These are phyloP conservation scores for Litchi chinensis DNA, from an alignment of 345 rosid species.

Conservation along the genomic window DNA sequence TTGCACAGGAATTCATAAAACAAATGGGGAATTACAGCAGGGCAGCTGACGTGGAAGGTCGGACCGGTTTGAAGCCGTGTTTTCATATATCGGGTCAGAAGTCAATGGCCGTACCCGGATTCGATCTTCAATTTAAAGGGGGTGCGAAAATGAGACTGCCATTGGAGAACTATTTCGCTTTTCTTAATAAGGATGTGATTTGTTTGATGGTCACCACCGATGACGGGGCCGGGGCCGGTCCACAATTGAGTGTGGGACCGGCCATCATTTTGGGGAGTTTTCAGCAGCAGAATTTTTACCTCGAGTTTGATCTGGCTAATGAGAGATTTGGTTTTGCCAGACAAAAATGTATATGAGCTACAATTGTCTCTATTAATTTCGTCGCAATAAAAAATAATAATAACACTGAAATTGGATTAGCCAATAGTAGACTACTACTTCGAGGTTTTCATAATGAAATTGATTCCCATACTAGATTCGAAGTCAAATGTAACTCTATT, in stretches of 20 bases:
- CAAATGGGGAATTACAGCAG: conserved; percentile 65
- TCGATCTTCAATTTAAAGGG: conserved; percentile 71
- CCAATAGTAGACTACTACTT: background rate
- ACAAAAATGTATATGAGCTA: conserved; percentile 47
- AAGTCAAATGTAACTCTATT: too few relatives aligned
- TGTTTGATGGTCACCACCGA: conserved; percentile 61
- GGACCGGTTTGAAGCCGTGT: conserved; percentile 70
- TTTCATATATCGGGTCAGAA: conserved; percentile 56
- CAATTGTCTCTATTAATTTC: background rate
- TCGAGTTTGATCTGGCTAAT: conserved; percentile 76
- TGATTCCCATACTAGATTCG: too few relatives aligned
- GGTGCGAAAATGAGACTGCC: conserved; percentile 81
- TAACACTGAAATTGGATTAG: too few relatives aligned
- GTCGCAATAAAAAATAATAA: too few relatives aligned
- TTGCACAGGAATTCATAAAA: conserved; percentile 54
- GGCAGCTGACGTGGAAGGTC: conserved; percentile 41
- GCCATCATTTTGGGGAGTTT: conserved; percentile 79
- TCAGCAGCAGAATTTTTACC: conserved; percentile 75
- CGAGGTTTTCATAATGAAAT: background rate
- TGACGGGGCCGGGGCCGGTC: conserved; percentile 31
- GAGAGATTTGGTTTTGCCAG: conserved; percentile 70
- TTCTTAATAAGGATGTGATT: conserved; percentile 29
- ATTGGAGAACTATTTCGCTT: conserved; percentile 54
- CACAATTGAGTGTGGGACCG: conserved; percentile 52
- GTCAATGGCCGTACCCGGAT: conserved; percentile 41